Evolutionary conservation across 2,329 filamentous ascomycete genomes (phyloP), one percentile per base, ranked within the genome.

Genomic region (Pleurostoma richardsiae): DNA sequence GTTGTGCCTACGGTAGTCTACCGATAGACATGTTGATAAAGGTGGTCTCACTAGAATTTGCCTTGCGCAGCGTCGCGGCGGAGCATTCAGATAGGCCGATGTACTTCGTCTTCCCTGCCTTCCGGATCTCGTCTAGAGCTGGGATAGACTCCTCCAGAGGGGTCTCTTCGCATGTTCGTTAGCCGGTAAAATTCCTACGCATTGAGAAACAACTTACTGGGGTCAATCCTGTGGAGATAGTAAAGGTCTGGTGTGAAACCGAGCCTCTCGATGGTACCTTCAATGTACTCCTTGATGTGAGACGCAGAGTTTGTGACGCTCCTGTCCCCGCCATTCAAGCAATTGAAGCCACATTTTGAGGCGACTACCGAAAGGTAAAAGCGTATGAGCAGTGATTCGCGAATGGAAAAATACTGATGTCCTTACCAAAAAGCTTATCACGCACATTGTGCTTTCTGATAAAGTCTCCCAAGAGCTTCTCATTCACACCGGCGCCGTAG

Each of bases 361-460:
- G 72, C 72, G 45, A 76, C 71, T 74, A 41, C 3, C 33, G 8
- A 2, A 36, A n/a, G 8, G 33, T 0, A 4, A 10, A 4, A 39
- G 31, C 28, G 28, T 19, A 39, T 30, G 4, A 44, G 28, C 4
- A 30, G 8, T 19, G 44, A 30, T 6, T n/a, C 4, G 4, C 11
- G 11, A 2, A 8, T 36, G 33, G 8, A n/a, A 8, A 36, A 36
- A 36, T 29, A 4, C n/a, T 11, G 19, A 27, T 40, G 11, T 7
- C 59, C 68, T 44, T 49, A 72, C 70, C 56, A 50, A 76, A 75
- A n/a, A 76, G 38, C 51, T 75, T 74, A 46, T 75, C 71, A 2
- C 73, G 69, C 7, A 71, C 60, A 42, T 75, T 71, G 56, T 76
- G 71, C 53, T 75, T 76, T 28, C 67, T 56, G 49, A 76, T 74